Percentiles rank a stretch among this genome's conserved stretches.
These are phyloP conservation scores for Flaveria ramosissima DNA, from an alignment of 129 eudicot genomes.

Conservation along the genomic window DNA sequence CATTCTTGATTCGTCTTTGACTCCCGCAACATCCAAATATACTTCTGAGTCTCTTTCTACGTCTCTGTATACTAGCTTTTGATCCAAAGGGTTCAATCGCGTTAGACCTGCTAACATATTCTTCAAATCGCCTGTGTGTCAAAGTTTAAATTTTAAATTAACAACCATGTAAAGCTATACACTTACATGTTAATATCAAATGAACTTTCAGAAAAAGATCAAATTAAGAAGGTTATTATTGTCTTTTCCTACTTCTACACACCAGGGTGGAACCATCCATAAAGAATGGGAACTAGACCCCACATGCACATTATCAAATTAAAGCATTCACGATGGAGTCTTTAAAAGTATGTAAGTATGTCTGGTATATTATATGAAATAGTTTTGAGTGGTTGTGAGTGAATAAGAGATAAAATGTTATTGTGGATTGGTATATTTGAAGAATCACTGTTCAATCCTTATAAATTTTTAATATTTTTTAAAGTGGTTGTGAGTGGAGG, in stretches of 20 bases:
- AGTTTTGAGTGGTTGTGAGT: no score
- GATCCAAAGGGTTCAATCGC: conserved; percentile 70
- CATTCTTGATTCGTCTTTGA: conserved; percentile 73
- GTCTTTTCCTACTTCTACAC: not conserved
- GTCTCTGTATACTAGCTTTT: conserved; percentile 63
- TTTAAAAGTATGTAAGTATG: no score
- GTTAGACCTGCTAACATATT: conserved; percentile 66
- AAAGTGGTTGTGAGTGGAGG: no score
- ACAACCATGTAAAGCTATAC: not conserved
- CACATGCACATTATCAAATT: no score
- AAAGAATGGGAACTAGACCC: no score
- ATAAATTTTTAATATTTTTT: no score
- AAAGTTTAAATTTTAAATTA: not conserved
- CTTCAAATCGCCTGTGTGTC: conserved; percentile 72
- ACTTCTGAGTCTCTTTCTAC: conserved; percentile 75
- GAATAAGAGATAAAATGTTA: no score
- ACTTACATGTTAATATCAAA: not conserved
- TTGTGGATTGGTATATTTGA: no score
- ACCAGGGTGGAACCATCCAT: no score
- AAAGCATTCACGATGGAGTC: no score
- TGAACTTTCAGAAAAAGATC: not conserved
- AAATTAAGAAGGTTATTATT: not conserved
- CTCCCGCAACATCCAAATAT: conserved; percentile 70
- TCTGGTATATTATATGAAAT: no score
- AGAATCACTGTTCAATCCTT: no score